phyloP scores from a whole-genome alignment of 108 stramenopile species.

The Skeletonema marinoi region DNA sequence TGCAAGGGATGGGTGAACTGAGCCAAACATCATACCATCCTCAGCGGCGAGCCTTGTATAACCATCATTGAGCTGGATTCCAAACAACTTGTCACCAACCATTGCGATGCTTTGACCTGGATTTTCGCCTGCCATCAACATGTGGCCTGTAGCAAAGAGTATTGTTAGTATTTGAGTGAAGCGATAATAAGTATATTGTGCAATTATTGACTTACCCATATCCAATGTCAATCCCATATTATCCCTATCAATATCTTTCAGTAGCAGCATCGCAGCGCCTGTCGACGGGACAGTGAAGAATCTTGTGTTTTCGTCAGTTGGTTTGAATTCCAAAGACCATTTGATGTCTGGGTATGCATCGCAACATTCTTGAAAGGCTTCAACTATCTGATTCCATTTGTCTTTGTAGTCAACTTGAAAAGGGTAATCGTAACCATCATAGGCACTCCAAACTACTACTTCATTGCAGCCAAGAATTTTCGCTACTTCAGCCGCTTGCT shows the following conservation, averaged over 20 bases:
- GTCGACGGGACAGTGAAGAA: constrained; percentile 90
- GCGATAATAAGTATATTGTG: too few species aligned
- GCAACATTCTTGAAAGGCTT: constrained; percentile 79
- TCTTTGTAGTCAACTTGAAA: constrained; percentile 79
- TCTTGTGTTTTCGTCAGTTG: constrained; percentile 88
- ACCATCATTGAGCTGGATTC: constrained; percentile 86
- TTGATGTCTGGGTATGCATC: constrained; percentile 82
- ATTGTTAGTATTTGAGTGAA: too few species aligned
- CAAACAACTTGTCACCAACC: constrained; percentile 83
- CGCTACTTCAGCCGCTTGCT: constrained; percentile 69
- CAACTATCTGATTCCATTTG: constrained; percentile 78
- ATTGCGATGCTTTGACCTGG: constrained; percentile 85
- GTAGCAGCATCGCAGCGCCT: constrained; percentile 75
- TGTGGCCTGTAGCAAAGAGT: constrained; percentile 80
- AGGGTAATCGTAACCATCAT: constrained; percentile 89
- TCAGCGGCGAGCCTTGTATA: constrained; percentile 86
- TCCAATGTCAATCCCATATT: constrained; percentile 90
- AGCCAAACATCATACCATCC: constrained; percentile 90
- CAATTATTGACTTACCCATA: too few species aligned
- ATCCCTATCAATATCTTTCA: constrained; percentile 70
- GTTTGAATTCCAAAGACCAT: constrained; percentile 86
- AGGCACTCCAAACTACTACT: constrained; percentile 88
- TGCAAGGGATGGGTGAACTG: constrained; percentile 80
- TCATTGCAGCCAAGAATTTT: constrained; percentile 66
- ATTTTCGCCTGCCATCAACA: constrained; percentile 87